phyloP scores from a whole-genome alignment of 2,329 filamentous ascomycete species.

The Sporothrix schenckii region DNA sequence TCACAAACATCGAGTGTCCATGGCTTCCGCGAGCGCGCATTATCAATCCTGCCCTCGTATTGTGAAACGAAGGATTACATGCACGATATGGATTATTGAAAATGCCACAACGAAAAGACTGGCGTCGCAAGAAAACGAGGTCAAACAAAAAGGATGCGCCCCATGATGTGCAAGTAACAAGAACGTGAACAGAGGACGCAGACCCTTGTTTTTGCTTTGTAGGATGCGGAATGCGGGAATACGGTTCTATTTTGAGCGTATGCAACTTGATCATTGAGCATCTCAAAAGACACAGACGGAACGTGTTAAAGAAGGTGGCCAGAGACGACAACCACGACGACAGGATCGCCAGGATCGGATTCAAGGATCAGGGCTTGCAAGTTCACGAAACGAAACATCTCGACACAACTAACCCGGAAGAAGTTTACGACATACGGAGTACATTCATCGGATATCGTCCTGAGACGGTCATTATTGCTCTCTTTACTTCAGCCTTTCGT shows the following conservation, averaged over 20 bases:
- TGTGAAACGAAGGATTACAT: conserved; percentile 20
- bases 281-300: background rate
- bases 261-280: background rate
- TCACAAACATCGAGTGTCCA: background rate
- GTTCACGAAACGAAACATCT: conserved; percentile 10
- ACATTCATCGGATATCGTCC: background rate
- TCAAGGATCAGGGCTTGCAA: conserved; percentile 8
- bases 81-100: background rate
- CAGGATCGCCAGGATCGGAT: background rate
- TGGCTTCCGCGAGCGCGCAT: background rate
- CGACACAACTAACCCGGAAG: background rate
- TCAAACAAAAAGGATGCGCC: no score
- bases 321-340: conserved; percentile 4
- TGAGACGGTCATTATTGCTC: background rate
- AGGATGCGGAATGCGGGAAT: conserved; percentile 13
- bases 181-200: background rate
- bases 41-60: conserved; percentile 18
- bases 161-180: background rate
- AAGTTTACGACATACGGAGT: background rate
- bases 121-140: background rate
- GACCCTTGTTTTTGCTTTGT: background rate
- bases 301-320: background rate
- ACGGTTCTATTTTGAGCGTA: conserved; percentile 20
- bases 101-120: conserved; percentile 1
- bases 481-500: conserved; percentile 1